Evolutionary conservation across 2,329 filamentous ascomycete species (phyloP), one percentile per base, ranked within the genome.

Genomic region (Fusarium heterosporum): DNA sequence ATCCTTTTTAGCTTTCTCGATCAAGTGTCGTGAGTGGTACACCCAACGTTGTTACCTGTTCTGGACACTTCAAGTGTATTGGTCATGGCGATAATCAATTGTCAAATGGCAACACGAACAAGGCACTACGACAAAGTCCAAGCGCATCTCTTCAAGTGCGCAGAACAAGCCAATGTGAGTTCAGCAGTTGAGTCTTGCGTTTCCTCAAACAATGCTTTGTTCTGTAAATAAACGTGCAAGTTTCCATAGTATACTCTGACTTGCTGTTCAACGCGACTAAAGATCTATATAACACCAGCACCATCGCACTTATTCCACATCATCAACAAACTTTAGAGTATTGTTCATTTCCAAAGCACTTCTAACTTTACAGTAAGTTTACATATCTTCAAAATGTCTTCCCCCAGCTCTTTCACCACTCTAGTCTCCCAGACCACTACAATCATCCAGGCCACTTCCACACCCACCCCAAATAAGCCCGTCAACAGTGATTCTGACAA

Each of bases 371-470:
- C n/a, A 41, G 22, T 7, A 36, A 17, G 10, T 41, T 7, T n/a
- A 22, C 13, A 16, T n/a, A 36, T 36, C 34, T 17, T 32, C 28
- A 58, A 40, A 19, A 66, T 66, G 62, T 36, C 63, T 39, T 40
- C 50, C 32, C 17, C 26, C 8, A 61, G 14, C 36, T 48, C 47
- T 40, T 40, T 64, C 38, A 53, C n/a, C 39, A 64, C 55, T 1
- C 14, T 57, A 39, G 14, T 34, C 19, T 26, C 49, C 19, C 28
- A 42, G 14, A 19, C 30, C 13, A 29, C 40, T 28, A 6, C 34
- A 3, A 36, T 36, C 2, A 6, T 19, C 11, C 36, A 36, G 17
- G 55, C 26, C 26, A 29, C 41, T 29, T 42, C 38, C 11, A 22
- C 32, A 12, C 17, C 46, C 14, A 50, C 43, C 39, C 8, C 34